Base-by-base conservation (phyloP, 2,329 filamentous ascomycete species). In the Alternaria ventricosa region DNA sequence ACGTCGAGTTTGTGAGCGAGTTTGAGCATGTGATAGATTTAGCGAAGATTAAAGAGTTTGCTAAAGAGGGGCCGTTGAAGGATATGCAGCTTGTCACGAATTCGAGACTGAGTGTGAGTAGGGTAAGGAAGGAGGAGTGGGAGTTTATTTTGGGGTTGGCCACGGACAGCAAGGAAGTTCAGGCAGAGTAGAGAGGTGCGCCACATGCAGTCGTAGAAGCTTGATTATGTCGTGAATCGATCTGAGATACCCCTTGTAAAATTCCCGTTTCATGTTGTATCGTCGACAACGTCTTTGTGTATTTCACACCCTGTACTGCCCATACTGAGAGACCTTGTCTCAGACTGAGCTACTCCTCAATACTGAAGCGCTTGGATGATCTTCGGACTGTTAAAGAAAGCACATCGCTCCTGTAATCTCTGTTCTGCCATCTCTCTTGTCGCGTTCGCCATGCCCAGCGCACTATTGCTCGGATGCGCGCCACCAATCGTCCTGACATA, bases 1-100 rank as follows among this genome's bases (percentile, higher is more conserved):
- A 96, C 65, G 95, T 98, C 51, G 87, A 90, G 73, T 97, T 97
- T 78, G 89, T 91, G 61, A 89, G 89, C 77, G 97, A 97, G 80
- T 94, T 98, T 71, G 84, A 85, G 2, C 85, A 88, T 13, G 87
- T 89, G 1, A 87, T 98, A 60, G 86, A 86, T 6, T 85, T 97
- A 55, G 87, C 88, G 65, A 89, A 92, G 69, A 85, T 97, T 47
- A 90, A 92, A 57, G 86, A 87, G 36, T 84, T 90, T 73, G 88
- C 87, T 1, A 66, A 51, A 6, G 83, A 84, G 9, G 86, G 84
- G 8, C 84, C 87, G 7, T 82, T 97, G 44, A 87, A 88, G 72
- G 86, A 88, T 54, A 93, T 98, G 88, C 92, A 97, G 81, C 87
- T 96, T 81, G 84, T 97, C 65, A 95, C 90, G 74, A 89, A 94